Evolutionary conservation across 2,329 filamentous ascomycete species (phyloP).

Genomic region (Paecilomyces sp.): DNA sequence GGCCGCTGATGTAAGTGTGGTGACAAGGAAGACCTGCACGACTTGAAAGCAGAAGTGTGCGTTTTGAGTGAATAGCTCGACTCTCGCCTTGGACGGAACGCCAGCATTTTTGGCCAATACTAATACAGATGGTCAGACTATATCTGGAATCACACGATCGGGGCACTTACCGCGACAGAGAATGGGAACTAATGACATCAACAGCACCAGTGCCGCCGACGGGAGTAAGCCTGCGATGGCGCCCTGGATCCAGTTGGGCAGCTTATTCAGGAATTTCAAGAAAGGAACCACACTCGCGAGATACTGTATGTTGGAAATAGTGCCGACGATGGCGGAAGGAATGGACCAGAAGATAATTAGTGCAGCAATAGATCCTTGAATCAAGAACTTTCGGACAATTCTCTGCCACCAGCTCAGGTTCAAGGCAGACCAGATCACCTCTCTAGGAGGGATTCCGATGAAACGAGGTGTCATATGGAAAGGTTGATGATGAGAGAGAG

Average conservation of each 20-base stretch:
- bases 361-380: constrained; percentile 63
- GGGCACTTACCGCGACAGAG: constrained; percentile 62
- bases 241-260: constrained; percentile 66
- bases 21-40: constrained; percentile 83
- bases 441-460: constrained; percentile 71
- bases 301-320: constrained; percentile 77
- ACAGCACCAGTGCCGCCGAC: constrained; percentile 65
- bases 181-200: constrained; percentile 81
- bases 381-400: constrained; percentile 62
- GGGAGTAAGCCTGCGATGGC: constrained; percentile 80
- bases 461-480: constrained; percentile 83
- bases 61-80: constrained; percentile 85
- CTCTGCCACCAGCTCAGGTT: constrained; percentile 77
- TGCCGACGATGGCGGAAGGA: constrained; percentile 69
- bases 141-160: background rate
- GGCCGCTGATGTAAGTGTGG: constrained; percentile 75
- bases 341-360: constrained; percentile 83
- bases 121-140: constrained; percentile 23
- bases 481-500: constrained; percentile 74
- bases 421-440: constrained; percentile 85
- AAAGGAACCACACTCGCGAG: constrained; percentile 50
- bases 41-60: constrained; percentile 70
- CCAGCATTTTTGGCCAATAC: constrained; percentile 72
- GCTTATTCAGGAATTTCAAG: constrained; percentile 64
- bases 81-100: constrained; percentile 68